Conservation (phyloP, 345 rosid genomes). For the Geranium rotundifolium region DNA sequence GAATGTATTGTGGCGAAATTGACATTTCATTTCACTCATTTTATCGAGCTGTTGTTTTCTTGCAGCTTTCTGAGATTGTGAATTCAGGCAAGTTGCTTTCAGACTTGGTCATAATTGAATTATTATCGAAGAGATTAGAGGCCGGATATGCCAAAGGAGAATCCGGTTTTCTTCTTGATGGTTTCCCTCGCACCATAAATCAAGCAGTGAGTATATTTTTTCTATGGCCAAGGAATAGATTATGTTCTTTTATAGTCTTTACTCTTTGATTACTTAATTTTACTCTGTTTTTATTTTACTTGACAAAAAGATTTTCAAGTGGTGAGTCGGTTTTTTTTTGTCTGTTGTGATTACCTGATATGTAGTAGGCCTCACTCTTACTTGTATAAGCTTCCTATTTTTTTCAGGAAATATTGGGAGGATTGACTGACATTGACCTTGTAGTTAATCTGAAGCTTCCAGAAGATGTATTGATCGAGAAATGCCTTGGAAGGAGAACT, state of each 20-base stretch:
- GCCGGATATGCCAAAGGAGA: slow-evolving; percentile 75
- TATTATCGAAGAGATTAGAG: slow-evolving; percentile 70
- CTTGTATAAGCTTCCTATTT: background rate
- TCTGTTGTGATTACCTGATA: too few species aligned
- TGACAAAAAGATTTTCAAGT: too few species aligned
- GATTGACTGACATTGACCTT: slow-evolving; percentile 64
- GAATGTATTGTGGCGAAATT: too few species aligned
- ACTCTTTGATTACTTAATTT: too few species aligned
- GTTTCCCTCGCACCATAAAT: slow-evolving; percentile 81
- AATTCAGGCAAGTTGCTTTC: slow-evolving; percentile 78
- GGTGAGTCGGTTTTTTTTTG: too few species aligned
- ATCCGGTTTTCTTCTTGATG: slow-evolving; percentile 86
- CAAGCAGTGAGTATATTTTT: slow-evolving; percentile 52
- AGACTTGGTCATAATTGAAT: slow-evolving; percentile 56
- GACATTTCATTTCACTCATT: too few species aligned
- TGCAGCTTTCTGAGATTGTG: slow-evolving; percentile 69
- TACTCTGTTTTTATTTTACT: too few species aligned
- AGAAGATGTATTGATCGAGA: slow-evolving; percentile 71
- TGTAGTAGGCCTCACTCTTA: background rate
- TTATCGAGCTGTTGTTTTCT: slow-evolving; percentile 6
- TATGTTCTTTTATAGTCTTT: background rate
- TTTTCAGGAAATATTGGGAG: slow-evolving; percentile 68
- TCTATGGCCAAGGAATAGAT: background rate
- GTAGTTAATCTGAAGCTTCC: slow-evolving; percentile 80
- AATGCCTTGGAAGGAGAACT: slow-evolving; percentile 85